These are phyloP conservation scores for Colletotrichum orchidophilum DNA, from an alignment of 2,329 filamentous ascomycete species.

Conservation along the genomic window DNA sequence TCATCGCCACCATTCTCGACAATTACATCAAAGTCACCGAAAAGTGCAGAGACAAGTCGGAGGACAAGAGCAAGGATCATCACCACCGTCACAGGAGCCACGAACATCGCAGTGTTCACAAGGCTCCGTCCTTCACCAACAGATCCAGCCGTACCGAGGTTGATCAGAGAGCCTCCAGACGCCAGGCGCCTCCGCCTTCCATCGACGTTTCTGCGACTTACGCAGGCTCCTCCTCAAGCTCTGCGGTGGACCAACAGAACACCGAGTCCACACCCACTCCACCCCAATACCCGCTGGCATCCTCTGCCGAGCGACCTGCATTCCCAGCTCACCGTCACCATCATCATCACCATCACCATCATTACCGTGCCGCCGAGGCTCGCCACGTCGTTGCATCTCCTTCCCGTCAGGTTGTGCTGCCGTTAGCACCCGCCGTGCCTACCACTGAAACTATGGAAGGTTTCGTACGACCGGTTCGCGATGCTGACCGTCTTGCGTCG, in stretches of 20 bases:
- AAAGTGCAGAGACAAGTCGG: conserved; percentile 86
- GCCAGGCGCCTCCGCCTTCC: conserved; percentile 84
- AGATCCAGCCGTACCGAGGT: conserved; percentile 62
- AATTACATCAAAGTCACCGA: conserved; percentile 98
- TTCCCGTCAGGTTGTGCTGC: conserved; percentile 66
- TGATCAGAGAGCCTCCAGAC: conserved; percentile 71
- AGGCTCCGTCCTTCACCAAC: conserved; percentile 63
- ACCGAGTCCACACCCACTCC: conserved; percentile 67
- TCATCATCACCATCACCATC: conserved; percentile 62
- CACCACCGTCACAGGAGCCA: conserved; percentile 60
- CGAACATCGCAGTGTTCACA: conserved; percentile 58
- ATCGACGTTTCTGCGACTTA: conserved; percentile 59
- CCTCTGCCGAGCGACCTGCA: conserved; percentile 75
- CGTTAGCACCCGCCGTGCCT: conserved; percentile 72
- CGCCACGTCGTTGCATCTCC: conserved; percentile 59
- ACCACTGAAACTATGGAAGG: conserved; percentile 73
- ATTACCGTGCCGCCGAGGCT: conserved; percentile 61
- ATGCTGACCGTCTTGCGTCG: conserved; percentile 83
- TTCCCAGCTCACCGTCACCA: conserved; percentile 61
- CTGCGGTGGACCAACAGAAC: conserved; percentile 47
- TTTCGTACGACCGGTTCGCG: conserved; percentile 83
- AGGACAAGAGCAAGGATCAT: conserved; percentile 79
- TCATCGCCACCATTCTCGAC: conserved; percentile 97
- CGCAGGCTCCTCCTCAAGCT: conserved; percentile 49
- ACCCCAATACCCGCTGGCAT: conserved; percentile 71